Evolutionary conservation across 2,329 filamentous ascomycete species (phyloP).

Genomic region (Xylariales sp.): DNA sequence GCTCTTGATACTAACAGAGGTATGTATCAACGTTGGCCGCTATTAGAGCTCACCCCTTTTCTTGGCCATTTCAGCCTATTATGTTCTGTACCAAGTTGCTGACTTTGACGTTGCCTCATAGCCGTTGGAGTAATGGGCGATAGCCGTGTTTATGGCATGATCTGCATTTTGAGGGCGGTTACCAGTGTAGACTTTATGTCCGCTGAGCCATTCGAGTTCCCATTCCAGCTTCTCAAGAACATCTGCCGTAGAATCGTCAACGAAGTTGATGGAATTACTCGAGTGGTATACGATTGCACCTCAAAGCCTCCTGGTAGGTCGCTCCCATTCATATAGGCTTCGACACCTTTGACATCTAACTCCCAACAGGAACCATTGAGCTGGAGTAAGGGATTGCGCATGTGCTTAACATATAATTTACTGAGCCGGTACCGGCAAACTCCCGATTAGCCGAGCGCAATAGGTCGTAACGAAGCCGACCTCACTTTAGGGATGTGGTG

Average conservation of each 20-base stretch:
- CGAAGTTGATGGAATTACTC: slow-evolving; percentile 77
- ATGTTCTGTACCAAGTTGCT: slow-evolving; percentile 10
- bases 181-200: slow-evolving; percentile 76
- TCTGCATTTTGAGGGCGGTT: slow-evolving; percentile 57
- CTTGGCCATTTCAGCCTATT: too few relatives aligned
- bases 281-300: slow-evolving; percentile 75
- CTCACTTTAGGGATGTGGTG: background rate
- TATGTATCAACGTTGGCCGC: slow-evolving; percentile 17
- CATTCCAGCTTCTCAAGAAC: slow-evolving; percentile 71
- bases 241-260: slow-evolving; percentile 78
- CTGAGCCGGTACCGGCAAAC: background rate
- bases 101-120: slow-evolving; percentile 21
- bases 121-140: slow-evolving; percentile 54
- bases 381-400: slow-evolving; percentile 27
- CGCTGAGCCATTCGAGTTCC: slow-evolving; percentile 75
- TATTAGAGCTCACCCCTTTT: too few relatives aligned
- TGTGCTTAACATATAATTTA: too few relatives aligned
- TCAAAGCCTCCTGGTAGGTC: slow-evolving; percentile 67
- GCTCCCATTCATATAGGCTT: background rate
- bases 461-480: background rate
- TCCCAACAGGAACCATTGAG: slow-evolving; percentile 36
- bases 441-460: background rate
- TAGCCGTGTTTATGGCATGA: slow-evolving; percentile 51
- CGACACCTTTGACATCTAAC: slow-evolving; percentile 12
- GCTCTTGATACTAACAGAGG: slow-evolving; percentile 56